phyloP scores from a whole-genome alignment of 768 basidiomycete species.

The Kwoniella dendrophila region DNA sequence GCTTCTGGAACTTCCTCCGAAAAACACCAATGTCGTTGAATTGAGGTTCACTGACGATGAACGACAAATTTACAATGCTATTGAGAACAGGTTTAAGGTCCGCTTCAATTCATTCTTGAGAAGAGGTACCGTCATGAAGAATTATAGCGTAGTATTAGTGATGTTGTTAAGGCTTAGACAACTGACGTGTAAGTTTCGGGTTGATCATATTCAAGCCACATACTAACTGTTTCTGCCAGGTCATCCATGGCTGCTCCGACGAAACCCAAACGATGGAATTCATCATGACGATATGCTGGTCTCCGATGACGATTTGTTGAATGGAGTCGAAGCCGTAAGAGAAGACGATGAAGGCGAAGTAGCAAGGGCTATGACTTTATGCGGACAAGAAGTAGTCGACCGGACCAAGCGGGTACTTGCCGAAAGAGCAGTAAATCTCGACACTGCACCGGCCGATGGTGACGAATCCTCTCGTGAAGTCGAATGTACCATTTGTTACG shows the following conservation, averaged over 20 bases:
- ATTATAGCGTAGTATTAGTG: conserved; percentile 67
- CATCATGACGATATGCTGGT: conserved; percentile 60
- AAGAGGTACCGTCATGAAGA: conserved; percentile 68
- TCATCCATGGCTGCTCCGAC: conserved; percentile 69
- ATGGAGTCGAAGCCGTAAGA: conserved; percentile 20
- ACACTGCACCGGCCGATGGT: conserved; percentile 16
- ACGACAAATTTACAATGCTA: conserved; percentile 17
- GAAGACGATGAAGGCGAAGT: conserved; percentile 29
- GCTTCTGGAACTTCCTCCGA: conserved; percentile 68
- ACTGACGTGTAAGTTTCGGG: conserved; percentile 60
- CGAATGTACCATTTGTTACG: conserved; percentile 69
- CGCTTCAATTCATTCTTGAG: conserved; percentile 62
- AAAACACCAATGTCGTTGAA: conserved; percentile 61
- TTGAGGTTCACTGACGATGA: conserved; percentile 31
- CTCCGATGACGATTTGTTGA: conserved; percentile 43
- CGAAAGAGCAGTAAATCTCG: conserved; percentile 25
- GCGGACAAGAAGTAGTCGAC: conserved; percentile 38
- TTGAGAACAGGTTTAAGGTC: conserved; percentile 58
- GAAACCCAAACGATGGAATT: conserved; percentile 57
- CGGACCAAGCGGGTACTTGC: conserved; percentile 34
- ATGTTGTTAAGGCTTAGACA: conserved; percentile 75
- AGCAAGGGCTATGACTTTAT: conserved; percentile 21
- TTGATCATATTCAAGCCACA: background rate
- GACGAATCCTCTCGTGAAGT: conserved; percentile 21
- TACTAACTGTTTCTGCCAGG: background rate